Percentiles rank a stretch among this genome's conserved stretches.
Evolutionary conservation across 768 basidiomycete species (phyloP).

Genomic region (Termitomyces sp.): DNA sequence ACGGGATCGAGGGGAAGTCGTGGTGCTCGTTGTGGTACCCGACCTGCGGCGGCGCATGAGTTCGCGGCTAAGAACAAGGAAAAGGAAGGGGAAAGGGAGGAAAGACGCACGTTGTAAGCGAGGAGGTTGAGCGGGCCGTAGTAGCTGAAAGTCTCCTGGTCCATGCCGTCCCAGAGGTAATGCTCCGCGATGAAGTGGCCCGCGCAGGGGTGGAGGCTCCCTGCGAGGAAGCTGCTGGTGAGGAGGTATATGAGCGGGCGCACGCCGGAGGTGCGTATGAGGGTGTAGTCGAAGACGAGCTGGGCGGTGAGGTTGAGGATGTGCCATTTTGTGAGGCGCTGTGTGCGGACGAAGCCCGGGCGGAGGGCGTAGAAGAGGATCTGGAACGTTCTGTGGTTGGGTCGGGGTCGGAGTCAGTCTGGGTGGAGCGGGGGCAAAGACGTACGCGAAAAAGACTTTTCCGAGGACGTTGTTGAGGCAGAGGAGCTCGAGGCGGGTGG

Average conservation of each 20-base stretch:
- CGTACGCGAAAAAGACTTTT: slow-evolving; percentile 96
- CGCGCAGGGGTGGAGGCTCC: slow-evolving; percentile 91
- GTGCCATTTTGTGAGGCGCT: slow-evolving; percentile 82
- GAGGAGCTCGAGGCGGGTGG: slow-evolving; percentile 78
- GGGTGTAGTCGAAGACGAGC: slow-evolving; percentile 63
- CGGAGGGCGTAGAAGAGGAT: slow-evolving; percentile 97
- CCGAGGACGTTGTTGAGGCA: slow-evolving; percentile 93
- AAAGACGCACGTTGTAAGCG: slow-evolving; percentile 73
- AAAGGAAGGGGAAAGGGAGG: neutral
- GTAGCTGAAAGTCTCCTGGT: slow-evolving; percentile 96
- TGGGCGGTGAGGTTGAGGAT: slow-evolving; percentile 67
- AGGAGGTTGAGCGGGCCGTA: slow-evolving; percentile 88
- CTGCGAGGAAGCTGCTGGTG: slow-evolving; percentile 91
- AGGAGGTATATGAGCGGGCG: slow-evolving; percentile 74
- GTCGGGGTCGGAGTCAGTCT: neutral
- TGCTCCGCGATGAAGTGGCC: slow-evolving; percentile 99
- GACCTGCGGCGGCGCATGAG: slow-evolving; percentile 42
- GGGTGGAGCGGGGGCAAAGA: too few species aligned
- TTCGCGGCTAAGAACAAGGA: too few species aligned
- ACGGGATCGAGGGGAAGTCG: slow-evolving; percentile 94
- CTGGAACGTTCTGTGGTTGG: slow-evolving; percentile 78
- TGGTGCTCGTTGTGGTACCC: slow-evolving; percentile 99
- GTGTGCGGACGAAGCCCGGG: slow-evolving; percentile 85
- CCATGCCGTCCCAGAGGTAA: slow-evolving; percentile 87
- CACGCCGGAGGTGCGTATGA: slow-evolving; percentile 41